Percentiles rank a stretch among this genome's conserved stretches.
Conservation (phyloP, 148 eudicot species). For the Vaccinium myrtillus region DNA sequence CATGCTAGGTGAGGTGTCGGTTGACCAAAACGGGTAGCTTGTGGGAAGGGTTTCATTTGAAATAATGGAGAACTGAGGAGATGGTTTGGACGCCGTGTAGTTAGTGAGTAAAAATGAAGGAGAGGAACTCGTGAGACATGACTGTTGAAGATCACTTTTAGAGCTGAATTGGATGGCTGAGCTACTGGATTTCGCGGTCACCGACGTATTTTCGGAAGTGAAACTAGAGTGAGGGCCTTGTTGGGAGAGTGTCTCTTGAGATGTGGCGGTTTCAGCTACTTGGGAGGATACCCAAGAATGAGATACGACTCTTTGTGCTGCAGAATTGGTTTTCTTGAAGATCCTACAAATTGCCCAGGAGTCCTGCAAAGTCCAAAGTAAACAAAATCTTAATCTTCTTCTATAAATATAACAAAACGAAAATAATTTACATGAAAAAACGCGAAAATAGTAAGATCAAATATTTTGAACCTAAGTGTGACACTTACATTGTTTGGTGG, state of each 20-base stretch:
- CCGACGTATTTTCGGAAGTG: conserved; percentile 16
- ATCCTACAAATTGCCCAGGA: conserved; percentile 96
- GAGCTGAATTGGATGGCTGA: conserved; percentile 9
- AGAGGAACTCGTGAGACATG: conserved; percentile 2
- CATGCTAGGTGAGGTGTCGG: conserved; percentile 20
- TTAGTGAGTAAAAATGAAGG: conserved; percentile 3
- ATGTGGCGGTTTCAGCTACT: conserved; percentile 20
- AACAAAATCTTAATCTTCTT: too few species aligned
- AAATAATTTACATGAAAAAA: background rate
- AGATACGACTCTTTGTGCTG: conserved; percentile 59
- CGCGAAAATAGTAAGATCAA: background rate
- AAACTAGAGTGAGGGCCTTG: conserved; percentile 11
- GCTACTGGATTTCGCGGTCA: background rate
- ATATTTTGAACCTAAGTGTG: background rate
- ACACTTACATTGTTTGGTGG: background rate
- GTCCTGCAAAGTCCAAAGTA: conserved; percentile 48
- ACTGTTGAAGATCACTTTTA: conserved; percentile 14
- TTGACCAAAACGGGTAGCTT: conserved; percentile 33
- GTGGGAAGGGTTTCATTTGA: conserved; percentile 12
- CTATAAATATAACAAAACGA: too few species aligned
- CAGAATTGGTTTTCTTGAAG: conserved; percentile 74
- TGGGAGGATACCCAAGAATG: conserved; percentile 74
- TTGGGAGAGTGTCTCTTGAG: background rate
- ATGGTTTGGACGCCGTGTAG: background rate
- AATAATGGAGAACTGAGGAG: conserved; percentile 4